Evolutionary conservation across 257 asterid genomes (phyloP).

Genomic region (Solanum paucissectum): DNA sequence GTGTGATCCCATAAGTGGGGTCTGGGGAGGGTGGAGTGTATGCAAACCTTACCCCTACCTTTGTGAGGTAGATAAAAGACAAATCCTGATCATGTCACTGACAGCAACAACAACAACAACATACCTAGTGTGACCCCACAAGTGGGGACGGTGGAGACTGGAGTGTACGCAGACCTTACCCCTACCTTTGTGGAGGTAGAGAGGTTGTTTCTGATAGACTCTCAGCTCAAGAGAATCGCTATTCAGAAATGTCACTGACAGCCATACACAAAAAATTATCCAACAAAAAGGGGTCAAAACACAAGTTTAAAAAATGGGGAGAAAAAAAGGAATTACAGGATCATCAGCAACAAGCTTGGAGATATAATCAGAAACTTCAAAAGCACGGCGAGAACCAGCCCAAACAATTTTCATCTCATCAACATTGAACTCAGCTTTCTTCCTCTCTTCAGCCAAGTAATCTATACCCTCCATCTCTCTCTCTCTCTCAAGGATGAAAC

Average conservation of each 20-base stretch:
- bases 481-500: neutral
- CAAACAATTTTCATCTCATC: slow-evolving; percentile 84
- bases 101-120: neutral
- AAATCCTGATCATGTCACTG: neutral
- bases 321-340: slow-evolving; percentile 39
- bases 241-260: neutral
- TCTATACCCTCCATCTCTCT: slow-evolving; percentile 50
- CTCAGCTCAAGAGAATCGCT: neutral
- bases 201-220: neutral
- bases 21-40: no score
- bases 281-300: neutral
- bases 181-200: neutral
- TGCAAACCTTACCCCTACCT: no score
- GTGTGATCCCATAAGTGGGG: no score
- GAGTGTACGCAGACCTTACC: neutral
- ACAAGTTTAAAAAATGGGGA: neutral
- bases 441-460: slow-evolving; percentile 75
- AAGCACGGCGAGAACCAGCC: slow-evolving; percentile 72
- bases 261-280: neutral
- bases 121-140: neutral
- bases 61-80: neutral
- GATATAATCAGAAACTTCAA: slow-evolving; percentile 75
- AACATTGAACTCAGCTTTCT: slow-evolving; percentile 70
- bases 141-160: neutral
- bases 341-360: slow-evolving; percentile 90